Evolutionary conservation across 2,329 filamentous ascomycete genomes (phyloP), one percentile per base, ranked within the genome.

Genomic region (Exophiala viscosa): DNA sequence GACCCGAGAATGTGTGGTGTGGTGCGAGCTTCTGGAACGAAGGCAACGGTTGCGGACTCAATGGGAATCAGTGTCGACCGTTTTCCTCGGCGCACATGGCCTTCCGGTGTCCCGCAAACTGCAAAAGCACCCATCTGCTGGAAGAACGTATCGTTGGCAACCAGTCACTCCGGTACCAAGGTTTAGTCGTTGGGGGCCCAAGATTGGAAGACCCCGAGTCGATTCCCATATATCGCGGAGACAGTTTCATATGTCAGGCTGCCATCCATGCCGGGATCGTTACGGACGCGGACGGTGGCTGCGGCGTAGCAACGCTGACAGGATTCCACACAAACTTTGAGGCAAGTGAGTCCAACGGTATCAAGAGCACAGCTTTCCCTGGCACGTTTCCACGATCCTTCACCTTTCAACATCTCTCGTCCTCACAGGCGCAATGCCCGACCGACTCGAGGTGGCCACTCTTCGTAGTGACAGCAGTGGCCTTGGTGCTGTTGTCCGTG

Each of bases 301-400:
- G 90, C 62, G 90, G 90, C 52, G 88, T 95, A 2, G 80, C 93
- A 31, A 79, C 82, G 48, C 76, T 93, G 34, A 77, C 88, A 17
- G 91, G 91, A 17, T 78, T 84, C 49, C 80, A 83, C 50, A 73
- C 78, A 49, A 73, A 79, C 44, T 96, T 84, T 65, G 71, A 78
- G 38, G 77, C 80, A 38, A 84, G 85, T 8, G 79, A 81, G 43
- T 77, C 77, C n/a, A 77, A 95, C 64, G 88, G 86, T 47, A 90
- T 97, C 58, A 71, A 75, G 23, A 95, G 90, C 58, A 76, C 88
- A 48, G 79, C 71, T 3, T 99, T 99, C 66, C 82, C 90, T 57
- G 92, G 90, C 0, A 90, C 89, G 60, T 99, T 99, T 64, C 93
- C 93, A 1, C 85, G 88, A 28, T 86, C 90, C 0, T 96, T 89